Conservation (phyloP, 306 rosid species). For the Trifolium repens region DNA sequence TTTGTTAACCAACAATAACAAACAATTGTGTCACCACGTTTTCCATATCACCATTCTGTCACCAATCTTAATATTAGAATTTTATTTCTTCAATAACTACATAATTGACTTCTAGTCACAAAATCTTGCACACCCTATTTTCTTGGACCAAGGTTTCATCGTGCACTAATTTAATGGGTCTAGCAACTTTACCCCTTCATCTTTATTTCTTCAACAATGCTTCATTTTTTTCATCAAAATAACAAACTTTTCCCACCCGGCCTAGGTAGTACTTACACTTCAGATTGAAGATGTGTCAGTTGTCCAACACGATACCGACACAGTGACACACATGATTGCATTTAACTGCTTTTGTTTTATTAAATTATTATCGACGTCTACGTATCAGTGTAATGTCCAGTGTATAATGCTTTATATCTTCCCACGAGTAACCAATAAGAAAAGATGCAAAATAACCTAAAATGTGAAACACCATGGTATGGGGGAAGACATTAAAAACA, state of each 20-base stretch:
- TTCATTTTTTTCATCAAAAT: not conserved
- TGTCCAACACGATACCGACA: not conserved
- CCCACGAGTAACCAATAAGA: not conserved
- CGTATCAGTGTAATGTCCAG: not conserved
- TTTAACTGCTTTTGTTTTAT: not conserved
- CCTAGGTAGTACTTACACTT: not conserved
- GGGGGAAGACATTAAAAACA: not conserved
- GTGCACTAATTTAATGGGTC: not conserved
- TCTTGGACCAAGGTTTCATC: not conserved
- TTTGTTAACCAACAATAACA: not conserved
- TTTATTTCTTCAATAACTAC: no score
- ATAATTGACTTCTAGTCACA: not conserved
- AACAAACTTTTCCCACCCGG: not conserved
- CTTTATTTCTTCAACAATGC: not conserved
- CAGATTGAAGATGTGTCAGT: not conserved
- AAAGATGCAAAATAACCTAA: constrained; percentile 13
- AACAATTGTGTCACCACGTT: not conserved
- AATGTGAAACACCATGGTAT: not conserved
- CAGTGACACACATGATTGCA: not conserved
- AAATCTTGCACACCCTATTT: not conserved
- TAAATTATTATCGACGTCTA: not conserved
- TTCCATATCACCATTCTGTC: not conserved
- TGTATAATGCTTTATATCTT: not conserved
- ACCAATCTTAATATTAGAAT: not conserved
- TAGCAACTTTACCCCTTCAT: not conserved